Conservation (phyloP, 169 alveolate genomes). For the Babesia ovata region DNA sequence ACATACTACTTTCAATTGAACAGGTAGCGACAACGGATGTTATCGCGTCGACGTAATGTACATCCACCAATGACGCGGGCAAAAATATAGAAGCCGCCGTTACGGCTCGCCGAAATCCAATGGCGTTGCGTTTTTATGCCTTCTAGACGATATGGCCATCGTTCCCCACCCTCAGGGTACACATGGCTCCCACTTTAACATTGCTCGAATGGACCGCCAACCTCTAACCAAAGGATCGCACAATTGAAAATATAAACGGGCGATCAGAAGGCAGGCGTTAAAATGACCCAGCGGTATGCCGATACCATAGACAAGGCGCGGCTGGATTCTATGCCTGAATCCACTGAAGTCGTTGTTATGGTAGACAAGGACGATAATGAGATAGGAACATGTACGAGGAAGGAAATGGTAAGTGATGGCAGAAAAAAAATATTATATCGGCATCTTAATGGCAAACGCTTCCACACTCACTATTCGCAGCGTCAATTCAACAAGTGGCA, state of each 20-base stretch:
- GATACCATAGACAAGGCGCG: constrained; percentile 40
- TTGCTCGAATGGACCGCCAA: background rate
- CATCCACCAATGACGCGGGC: too few relatives aligned
- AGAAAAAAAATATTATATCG: too few relatives aligned
- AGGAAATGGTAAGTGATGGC: constrained; percentile 37
- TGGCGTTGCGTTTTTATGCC: too few relatives aligned
- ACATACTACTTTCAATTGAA: too few relatives aligned
- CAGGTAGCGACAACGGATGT: too few relatives aligned
- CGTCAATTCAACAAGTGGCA: constrained; percentile 72
- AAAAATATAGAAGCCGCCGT: too few relatives aligned
- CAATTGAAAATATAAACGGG: background rate
- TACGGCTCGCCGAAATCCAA: too few relatives aligned
- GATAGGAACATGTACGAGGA: constrained; percentile 37
- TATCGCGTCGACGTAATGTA: too few relatives aligned
- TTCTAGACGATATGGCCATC: background rate
- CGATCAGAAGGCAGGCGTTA: background rate
- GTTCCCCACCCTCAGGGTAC: constrained; percentile 37
- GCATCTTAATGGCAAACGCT: background rate
- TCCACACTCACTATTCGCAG: constrained; percentile 17
- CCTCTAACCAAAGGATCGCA: background rate
- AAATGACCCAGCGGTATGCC: constrained; percentile 22
- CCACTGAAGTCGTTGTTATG: constrained; percentile 45
- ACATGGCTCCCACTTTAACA: constrained; percentile 14
- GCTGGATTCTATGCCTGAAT: constrained; percentile 49
- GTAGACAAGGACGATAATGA: constrained; percentile 56